Base-by-base conservation (phyloP, 2,329 filamentous ascomycete species). In the Tolypocladium pustulatum region DNA sequence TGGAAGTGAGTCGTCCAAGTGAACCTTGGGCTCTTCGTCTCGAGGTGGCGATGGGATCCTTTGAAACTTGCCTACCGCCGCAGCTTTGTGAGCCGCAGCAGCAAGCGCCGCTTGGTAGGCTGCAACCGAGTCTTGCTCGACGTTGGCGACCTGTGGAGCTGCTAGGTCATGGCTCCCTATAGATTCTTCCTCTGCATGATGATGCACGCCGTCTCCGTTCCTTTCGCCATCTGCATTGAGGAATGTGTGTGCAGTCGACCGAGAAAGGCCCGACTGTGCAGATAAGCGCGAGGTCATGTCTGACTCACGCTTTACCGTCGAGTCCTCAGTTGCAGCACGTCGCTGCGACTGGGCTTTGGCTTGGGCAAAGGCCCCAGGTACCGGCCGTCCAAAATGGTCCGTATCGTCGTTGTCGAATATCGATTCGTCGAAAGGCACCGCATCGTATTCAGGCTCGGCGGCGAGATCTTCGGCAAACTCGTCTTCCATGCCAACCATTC, bases 51-150 rank as follows among this genome's bases (percentile, higher is more conserved):
- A 78, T 1, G 76, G 76, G 58, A 82, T 80, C 17, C 90, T 81
- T 20, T 83, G 78, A 65, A 96, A 93, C 59, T 89, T 87, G 3
- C 90, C 90, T 41, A 86, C 87, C 1, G 84, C 84, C 27, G 85
- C 88, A 7, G 91, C 91, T 68, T 87, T 81, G 61, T 88, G 86
- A 12, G 91, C 88, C 8, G 91, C 93, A 54, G 89, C 87, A 1
- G 90, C 91, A 5, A 97, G 78, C 1, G 91, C 91, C 57, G 88
- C 88, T 68, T 96, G 91, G 66, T 97, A 93, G 1, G 84, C 87
- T 49, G 85, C 84, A 59, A 76, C 73, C 34, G 66, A 60, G 37
- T 67, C 64, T 17, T 59, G 56, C 10, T 57, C 61, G 7, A 58
- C 46, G n/a, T 58, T 49, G 15, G 61, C 58, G 7, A 25, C 59